Evolutionary conservation across 352 stramenopile genomes (phyloP).

Genomic region (Phytophthora macrochlamydospora): DNA sequence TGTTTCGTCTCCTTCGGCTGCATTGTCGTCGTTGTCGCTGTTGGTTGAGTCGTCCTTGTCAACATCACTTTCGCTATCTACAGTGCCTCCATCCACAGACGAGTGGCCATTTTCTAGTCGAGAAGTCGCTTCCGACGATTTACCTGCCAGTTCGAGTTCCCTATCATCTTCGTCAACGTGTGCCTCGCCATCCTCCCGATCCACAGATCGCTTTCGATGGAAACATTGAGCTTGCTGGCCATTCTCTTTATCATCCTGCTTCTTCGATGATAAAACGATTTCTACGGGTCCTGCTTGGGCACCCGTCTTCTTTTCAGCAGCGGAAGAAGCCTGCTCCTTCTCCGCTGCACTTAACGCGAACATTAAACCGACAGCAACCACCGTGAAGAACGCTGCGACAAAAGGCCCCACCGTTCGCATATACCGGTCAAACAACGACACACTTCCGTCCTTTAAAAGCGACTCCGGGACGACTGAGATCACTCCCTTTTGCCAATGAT

Average conservation of each 20-base stretch:
- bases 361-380: conserved; percentile 58
- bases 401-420: conserved; percentile 53
- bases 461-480: conserved; percentile 41
- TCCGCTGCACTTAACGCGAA: conserved; percentile 59
- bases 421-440: conserved; percentile 53
- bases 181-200: conserved; percentile 17
- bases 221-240: not conserved
- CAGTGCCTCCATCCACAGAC: conserved; percentile 10
- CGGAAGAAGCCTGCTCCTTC: conserved; percentile 15
- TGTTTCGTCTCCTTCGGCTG: conserved; percentile 34
- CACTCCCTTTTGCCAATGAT: conserved; percentile 79
- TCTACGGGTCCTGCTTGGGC: conserved; percentile 15
- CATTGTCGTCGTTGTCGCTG: conserved; percentile 28
- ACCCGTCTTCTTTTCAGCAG: conserved; percentile 12
- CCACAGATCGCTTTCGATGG: conserved; percentile 19
- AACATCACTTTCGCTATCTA: conserved; percentile 20
- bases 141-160: not conserved
- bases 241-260: conserved; percentile 12
- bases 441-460: not conserved
- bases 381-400: conserved; percentile 56
- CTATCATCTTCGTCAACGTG: conserved; percentile 5
- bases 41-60: conserved; percentile 17
- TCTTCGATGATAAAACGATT: conserved; percentile 29
- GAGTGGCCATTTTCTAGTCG: conserved; percentile 10
- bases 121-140: conserved; percentile 5